Evolutionary conservation across 345 rosid species (phyloP).

Genomic region (Syzygium aqueum): DNA sequence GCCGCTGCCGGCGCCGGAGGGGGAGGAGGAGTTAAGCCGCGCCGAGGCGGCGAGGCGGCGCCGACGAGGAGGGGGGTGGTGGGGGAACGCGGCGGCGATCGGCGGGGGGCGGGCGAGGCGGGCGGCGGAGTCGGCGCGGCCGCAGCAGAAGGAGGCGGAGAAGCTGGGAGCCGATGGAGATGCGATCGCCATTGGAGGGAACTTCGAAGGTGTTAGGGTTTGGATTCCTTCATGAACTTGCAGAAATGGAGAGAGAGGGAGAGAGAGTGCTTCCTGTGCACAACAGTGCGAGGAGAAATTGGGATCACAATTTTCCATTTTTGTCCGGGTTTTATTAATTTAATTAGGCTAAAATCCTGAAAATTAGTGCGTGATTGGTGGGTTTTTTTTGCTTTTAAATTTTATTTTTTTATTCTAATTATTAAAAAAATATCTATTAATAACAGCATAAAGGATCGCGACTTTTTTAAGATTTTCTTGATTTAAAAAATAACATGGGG

Average conservation of each 20-base stretch:
- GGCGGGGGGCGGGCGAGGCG: constrained; percentile 7
- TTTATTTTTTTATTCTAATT: not conserved
- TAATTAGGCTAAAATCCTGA: not conserved
- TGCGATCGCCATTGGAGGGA: constrained; percentile 24
- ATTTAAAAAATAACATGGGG: too few species aligned
- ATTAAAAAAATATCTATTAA: not conserved
- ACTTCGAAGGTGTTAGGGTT: not conserved
- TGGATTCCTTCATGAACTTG: not conserved
- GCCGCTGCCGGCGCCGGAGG: constrained; percentile 11
- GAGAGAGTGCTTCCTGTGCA: not conserved
- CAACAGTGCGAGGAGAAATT: not conserved
- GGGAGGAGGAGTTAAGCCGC: constrained; percentile 19
- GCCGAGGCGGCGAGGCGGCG: constrained; percentile 7
- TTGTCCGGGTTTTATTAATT: not conserved
- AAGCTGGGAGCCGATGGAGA: constrained; percentile 15
- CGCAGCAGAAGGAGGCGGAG: constrained; percentile 20
- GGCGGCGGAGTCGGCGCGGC: constrained; percentile 6
- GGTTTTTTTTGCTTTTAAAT: not conserved
- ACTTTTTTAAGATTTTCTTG: too few species aligned
- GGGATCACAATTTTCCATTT: not conserved
- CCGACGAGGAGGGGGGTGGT: not conserved
- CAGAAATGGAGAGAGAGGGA: not conserved
- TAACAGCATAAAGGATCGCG: not conserved
- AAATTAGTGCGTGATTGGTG: not conserved
- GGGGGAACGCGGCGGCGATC: not conserved